Evolutionary conservation across 805 yeast genomes (phyloP), one percentile per base, ranked within the genome.

Genomic region (Saccharomycopsis malanga): DNA sequence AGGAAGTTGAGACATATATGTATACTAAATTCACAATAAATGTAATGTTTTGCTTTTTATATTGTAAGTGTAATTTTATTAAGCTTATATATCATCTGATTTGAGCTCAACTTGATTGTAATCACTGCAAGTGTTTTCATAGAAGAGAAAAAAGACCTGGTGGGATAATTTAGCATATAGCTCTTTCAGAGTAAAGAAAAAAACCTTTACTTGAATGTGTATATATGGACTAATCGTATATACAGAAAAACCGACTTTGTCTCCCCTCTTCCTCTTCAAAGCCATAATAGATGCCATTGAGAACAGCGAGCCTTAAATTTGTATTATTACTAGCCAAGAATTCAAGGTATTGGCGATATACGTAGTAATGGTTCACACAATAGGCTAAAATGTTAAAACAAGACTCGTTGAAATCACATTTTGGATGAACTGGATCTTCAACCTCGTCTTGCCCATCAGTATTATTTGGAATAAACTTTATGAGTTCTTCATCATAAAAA

Each of bases 301-400:
- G 50, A 2, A 63, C 54, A 1, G 66, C 68, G 0, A 57, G 48
- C 17, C 54, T 54, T 23, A 74, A 43, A 0, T 51, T 49, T 1
- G 75, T 49, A 3, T 46, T 49, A n/a, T 29, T 14, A 6, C 44
- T 21, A 1, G 61, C 61, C 2, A 73, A 42, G 34, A 60, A 58
- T 14, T 64, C 60, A 47, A 72, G 69, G 54, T 72, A 72, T 0
- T 64, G 69, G 6, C 34, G 34, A 23, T 22, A 30, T 42, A 59
- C 57, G 54, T 73, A 62, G 54, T 76, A 77, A 55, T 77, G 82
- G 0, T 74, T 61, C 2, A 71, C 58, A 34, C 72, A 71, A 17
- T 60, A 62, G 0, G 64, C 61, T 29, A 75, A 53, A 0, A 72
- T 67, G 6, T 59, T 58, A 50, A 70, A 76, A 4, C 67, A 67